A percentile compares a stretch with the other conserved stretches of the same genome.
Conservation (phyloP, 2,329 filamentous ascomycete genomes). For the Ophiostoma angusticollis region DNA sequence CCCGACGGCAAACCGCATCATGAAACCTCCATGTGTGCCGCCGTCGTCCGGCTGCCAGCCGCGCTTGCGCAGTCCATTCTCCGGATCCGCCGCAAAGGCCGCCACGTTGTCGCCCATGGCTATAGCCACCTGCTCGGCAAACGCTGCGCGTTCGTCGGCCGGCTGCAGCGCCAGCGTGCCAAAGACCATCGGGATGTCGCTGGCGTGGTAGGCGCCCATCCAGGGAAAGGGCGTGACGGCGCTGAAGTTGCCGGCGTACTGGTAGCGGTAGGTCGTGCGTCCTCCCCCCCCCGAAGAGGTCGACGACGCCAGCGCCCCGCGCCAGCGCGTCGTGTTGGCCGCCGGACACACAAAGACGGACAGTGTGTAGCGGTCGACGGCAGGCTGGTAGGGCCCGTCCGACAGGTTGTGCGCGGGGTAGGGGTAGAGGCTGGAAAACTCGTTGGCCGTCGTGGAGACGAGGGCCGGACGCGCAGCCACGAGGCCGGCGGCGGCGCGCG, state of each 20-base stretch:
- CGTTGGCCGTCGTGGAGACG: conserved; percentile 23
- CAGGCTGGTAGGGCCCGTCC: conserved; percentile 18
- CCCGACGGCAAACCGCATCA: conserved; percentile 8
- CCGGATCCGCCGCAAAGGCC: conserved; percentile 16
- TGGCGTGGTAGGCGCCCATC: conserved; percentile 10
- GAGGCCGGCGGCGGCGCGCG: conserved; percentile 15
- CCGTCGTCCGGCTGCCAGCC: conserved; percentile 16
- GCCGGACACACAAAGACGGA: conserved; percentile 16
- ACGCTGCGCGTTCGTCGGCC: neutral
- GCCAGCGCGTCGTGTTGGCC: conserved; percentile 15
- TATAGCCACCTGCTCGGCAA: neutral
- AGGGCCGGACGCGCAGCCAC: conserved; percentile 19
- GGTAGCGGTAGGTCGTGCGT: conserved; percentile 26
- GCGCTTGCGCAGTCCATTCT: conserved; percentile 12
- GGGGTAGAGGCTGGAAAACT: conserved; percentile 18
- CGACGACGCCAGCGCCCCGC: conserved; percentile 3
- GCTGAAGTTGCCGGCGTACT: conserved; percentile 28
- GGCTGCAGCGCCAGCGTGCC: conserved; percentile 4
- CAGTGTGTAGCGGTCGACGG: conserved; percentile 16
- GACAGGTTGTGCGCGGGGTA: conserved; percentile 19
- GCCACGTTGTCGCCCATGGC: conserved; percentile 17
- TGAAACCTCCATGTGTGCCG: conserved; percentile 1
- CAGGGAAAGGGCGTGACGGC: conserved; percentile 23
- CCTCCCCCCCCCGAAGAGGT: no score
- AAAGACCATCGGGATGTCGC: conserved; percentile 7